Conservation (phyloP, 805 yeast species). For the Saturnispora gosingensis region DNA sequence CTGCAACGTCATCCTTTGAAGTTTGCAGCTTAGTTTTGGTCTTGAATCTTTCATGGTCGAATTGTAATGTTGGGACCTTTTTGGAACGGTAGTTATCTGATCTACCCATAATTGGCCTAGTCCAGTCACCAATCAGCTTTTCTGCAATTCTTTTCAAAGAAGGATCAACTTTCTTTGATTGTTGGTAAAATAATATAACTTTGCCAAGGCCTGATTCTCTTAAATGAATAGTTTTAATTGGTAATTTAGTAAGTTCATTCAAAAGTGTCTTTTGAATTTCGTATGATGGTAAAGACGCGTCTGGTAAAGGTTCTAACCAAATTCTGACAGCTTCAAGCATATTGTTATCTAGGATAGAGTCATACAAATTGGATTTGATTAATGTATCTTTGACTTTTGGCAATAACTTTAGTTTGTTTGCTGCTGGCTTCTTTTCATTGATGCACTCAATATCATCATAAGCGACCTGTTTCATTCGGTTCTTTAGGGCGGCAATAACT, state of each 20-base stretch:
- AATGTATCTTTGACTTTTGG: slow-evolving; percentile 70
- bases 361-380: slow-evolving; percentile 77
- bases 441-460: slow-evolving; percentile 54
- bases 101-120: slow-evolving; percentile 93
- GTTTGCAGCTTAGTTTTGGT: slow-evolving; percentile 29
- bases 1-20: slow-evolving; percentile 23
- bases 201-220: slow-evolving; percentile 93
- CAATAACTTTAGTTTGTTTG: slow-evolving; percentile 68
- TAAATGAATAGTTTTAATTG: slow-evolving; percentile 91
- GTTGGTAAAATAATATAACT: slow-evolving; percentile 85
- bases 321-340: slow-evolving; percentile 85
- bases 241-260: slow-evolving; percentile 61
- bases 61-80: slow-evolving; percentile 57
- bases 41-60: slow-evolving; percentile 49
- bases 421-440: slow-evolving; percentile 58
- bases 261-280: slow-evolving; percentile 88
- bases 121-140: slow-evolving; percentile 91
- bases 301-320: slow-evolving; percentile 98
- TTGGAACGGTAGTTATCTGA: slow-evolving; percentile 91
- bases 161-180: slow-evolving; percentile 82
- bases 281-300: slow-evolving; percentile 95
- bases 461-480: slow-evolving; percentile 84
- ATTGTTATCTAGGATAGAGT: slow-evolving; percentile 89
- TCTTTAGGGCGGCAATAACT: slow-evolving; percentile 68
- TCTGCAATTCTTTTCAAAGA: slow-evolving; percentile 82